phyloP scores from a whole-genome alignment of 106 monocot genomes.

The Acorus calamus region DNA sequence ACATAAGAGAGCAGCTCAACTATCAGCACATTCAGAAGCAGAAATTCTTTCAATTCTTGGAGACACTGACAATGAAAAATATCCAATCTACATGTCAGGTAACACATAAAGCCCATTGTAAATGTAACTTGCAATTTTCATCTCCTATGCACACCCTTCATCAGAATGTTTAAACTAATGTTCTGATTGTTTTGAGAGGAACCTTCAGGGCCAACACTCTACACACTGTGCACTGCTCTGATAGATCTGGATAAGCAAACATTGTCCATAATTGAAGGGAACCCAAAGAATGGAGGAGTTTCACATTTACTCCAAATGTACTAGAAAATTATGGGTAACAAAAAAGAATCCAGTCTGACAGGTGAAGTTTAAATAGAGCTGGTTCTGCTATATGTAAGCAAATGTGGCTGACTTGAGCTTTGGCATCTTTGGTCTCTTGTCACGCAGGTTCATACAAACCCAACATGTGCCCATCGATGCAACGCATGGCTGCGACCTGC shows the following conservation, averaged over 20 bases:
- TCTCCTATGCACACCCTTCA: too few relatives aligned
- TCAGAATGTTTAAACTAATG: not conserved
- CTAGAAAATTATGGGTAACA: not conserved
- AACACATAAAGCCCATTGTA: not conserved
- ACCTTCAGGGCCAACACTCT: constrained; percentile 50
- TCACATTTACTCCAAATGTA: constrained; percentile 25
- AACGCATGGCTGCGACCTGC: constrained; percentile 78
- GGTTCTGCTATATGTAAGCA: not conserved
- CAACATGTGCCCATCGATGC: constrained; percentile 81
- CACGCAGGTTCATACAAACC: constrained; percentile 77
- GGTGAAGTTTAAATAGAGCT: not conserved
- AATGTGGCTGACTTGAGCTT: not conserved
- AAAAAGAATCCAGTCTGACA: not conserved
- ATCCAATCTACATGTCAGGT: constrained; percentile 64
- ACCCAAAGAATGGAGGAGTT: constrained; percentile 42
- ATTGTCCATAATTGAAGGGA: constrained; percentile 54
- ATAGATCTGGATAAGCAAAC: constrained; percentile 55
- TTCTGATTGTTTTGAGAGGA: not conserved
- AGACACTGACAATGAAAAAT: constrained; percentile 38
- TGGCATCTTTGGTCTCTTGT: constrained; percentile 3
- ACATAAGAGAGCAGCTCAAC: constrained; percentile 41
- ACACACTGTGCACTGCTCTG: constrained; percentile 71
- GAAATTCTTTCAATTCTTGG: constrained; percentile 45
- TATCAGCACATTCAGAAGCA: constrained; percentile 34
- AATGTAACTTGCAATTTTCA: too few relatives aligned